Evolutionary conservation across 345 rosid genomes (phyloP), one percentile per base, ranked within the genome.

Genomic region (Draba incana): DNA sequence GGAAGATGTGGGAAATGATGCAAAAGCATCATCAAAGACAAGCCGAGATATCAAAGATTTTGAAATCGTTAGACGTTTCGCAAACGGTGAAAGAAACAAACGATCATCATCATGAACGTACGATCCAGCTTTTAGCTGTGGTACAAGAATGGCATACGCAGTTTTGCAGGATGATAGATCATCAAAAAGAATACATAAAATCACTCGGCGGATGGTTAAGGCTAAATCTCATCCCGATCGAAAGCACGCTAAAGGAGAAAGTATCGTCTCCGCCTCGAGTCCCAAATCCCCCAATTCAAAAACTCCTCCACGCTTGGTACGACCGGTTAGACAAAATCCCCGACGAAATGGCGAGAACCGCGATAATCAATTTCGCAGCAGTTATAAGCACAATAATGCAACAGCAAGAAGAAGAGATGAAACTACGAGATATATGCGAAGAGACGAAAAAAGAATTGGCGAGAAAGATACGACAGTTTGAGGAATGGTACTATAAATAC

Each of bases 261-360:
- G 97, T 86, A 52, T 94, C 98, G 56, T 94, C 97, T 1, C 99
- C 98, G 4, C 88, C 86, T 13, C 78, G 99, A 72, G 59, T 80
- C 20, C 84, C 82, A 11, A 82, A 50, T 31, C 95, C 99, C 2
- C 85, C 87, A 2, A 87, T 94, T 49, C 88, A 72, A 71, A 64
- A 37, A 13, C 97, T 94, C 10, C 83, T 94, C 31, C 33, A 54
- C 5, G 81, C 80, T 30, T 94, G 99, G 99, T 68, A 78, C 64
- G 93, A 86, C 28, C 54, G 45, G 23, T 74, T 94, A 55, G 86
- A 72, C 23, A 82, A 68, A 35, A 90, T 92, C 54, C 85, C 83
- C 0, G 97, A 92, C 10, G 97, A 84, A 64, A 61, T 78, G 62
- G 97, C 93, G 6, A 85, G 90, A 82, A 80, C 79, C 13, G 90